These are phyloP conservation scores for Ilex paraguariensis DNA, from an alignment of 305 asterid species.

Conservation along the genomic window DNA sequence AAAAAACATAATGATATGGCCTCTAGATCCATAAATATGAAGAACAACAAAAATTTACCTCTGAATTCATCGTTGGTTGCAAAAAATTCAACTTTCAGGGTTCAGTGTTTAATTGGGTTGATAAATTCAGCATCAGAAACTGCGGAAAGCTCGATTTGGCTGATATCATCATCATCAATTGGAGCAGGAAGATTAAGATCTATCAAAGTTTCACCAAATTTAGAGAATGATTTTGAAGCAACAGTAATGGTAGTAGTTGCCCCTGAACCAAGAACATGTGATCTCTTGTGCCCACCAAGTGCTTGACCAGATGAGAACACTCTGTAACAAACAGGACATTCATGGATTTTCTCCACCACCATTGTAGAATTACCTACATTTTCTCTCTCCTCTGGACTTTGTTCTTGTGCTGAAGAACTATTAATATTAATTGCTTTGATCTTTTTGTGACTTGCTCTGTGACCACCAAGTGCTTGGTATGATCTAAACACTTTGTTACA, in stretches of 20 bases:
- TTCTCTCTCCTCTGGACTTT: slow-evolving; percentile 2
- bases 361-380: slow-evolving; percentile 1
- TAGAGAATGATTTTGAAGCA: slow-evolving; percentile 22
- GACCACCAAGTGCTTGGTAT: slow-evolving; percentile 93
- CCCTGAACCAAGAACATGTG: slow-evolving; percentile 49
- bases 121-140: slow-evolving; percentile 61
- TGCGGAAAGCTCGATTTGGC: slow-evolving; percentile 48
- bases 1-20: slow-evolving; percentile 1
- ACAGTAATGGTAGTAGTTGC: slow-evolving; percentile 12
- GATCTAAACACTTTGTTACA: slow-evolving; percentile 69
- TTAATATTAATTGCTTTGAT: slow-evolving; percentile 15
- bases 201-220: slow-evolving; percentile 35
- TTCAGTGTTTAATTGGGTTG: slow-evolving; percentile 19
- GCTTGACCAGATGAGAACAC: slow-evolving; percentile 89
- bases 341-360: slow-evolving; percentile 43
- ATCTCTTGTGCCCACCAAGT: slow-evolving; percentile 87
- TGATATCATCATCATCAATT: slow-evolving; percentile 49
- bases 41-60: slow-evolving; percentile 17
- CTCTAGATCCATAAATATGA: slow-evolving; percentile 16
- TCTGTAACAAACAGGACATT: slow-evolving; percentile 74
- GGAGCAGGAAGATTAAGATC: slow-evolving; percentile 94
- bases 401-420: slow-evolving; percentile 2
- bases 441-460: slow-evolving; percentile 88
- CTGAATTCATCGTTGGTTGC: neutral
- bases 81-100: slow-evolving; percentile 11